A percentile compares a stretch with the other conserved stretches of the same genome.
These are phyloP conservation scores for Coniochaeta ligniaria DNA, from an alignment of 2,329 filamentous ascomycete species.

Conservation along the genomic window DNA sequence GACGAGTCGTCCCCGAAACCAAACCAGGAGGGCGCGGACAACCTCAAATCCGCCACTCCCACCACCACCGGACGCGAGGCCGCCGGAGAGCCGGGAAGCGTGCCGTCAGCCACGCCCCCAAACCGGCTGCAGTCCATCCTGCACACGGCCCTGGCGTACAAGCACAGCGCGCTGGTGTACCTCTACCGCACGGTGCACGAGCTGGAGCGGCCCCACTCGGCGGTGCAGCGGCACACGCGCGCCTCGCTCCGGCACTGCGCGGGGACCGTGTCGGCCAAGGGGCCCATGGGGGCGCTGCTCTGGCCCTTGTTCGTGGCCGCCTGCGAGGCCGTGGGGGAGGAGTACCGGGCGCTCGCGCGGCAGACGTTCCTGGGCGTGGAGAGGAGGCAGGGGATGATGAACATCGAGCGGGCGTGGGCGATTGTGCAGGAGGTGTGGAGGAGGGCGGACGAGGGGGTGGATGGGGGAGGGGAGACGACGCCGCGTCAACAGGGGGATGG, in stretches of 20 bases:
- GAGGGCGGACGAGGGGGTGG: conserved; percentile 31
- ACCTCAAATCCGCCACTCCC: too few species aligned
- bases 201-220: conserved; percentile 34
- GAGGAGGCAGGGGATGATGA: conserved; percentile 56
- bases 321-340: conserved; percentile 45
- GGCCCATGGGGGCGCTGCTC: conserved; percentile 56
- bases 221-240: conserved; percentile 47
- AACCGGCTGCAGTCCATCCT: conserved; percentile 44
- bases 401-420: conserved; percentile 54
- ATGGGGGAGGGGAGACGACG: conserved; percentile 11
- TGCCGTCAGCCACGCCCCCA: conserved; percentile 21
- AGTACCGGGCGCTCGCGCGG: conserved; percentile 44
- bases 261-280: conserved; percentile 44
- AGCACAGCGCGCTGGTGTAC: conserved; percentile 50
- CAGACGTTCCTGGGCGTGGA: conserved; percentile 46
- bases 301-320: conserved; percentile 59
- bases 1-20: neutral
- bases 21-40: neutral
- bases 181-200: conserved; percentile 48
- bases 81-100: neutral
- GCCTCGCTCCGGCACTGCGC: conserved; percentile 45
- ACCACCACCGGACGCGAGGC: neutral
- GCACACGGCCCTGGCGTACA: conserved; percentile 54
- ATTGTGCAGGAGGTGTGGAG: conserved; percentile 57
- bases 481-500: conserved; percentile 6